Conservation (phyloP, 1,284 basidiomycete species). For the Cutaneotrichosporon spelunceum region DNA sequence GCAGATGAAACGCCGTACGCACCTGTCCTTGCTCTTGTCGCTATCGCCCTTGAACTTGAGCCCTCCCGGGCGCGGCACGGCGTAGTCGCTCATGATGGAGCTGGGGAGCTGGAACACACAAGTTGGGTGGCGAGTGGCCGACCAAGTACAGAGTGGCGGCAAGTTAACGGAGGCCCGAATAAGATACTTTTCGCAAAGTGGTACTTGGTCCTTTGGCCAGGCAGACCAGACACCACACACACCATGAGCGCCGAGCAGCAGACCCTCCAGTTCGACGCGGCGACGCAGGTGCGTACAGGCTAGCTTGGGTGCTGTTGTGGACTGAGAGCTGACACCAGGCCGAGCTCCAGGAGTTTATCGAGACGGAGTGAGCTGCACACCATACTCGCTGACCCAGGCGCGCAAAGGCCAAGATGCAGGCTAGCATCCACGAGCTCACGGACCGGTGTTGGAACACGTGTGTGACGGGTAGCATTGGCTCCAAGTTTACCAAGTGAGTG, state of each 20-base stretch:
- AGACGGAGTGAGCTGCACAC: conserved; percentile 73
- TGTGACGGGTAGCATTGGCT: conserved; percentile 76
- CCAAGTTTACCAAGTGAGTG: conserved; percentile 67
- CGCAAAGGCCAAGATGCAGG: conserved; percentile 74
- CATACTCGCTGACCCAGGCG: conserved; percentile 55
- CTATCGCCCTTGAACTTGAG: conserved; percentile 82
- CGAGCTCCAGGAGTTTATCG: conserved; percentile 79
- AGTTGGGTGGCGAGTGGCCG: conserved; percentile 1
- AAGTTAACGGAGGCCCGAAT: too few relatives aligned
- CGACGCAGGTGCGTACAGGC: conserved; percentile 60
- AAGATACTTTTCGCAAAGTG: conserved; percentile 3
- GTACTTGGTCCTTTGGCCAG: neutral
- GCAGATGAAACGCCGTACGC: too few relatives aligned
- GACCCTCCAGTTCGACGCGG: conserved; percentile 63
- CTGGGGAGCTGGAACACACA: neutral
- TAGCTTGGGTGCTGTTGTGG: too few relatives aligned
- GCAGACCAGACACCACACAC: neutral
- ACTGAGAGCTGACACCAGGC: conserved; percentile 59
- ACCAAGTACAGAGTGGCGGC: neutral
- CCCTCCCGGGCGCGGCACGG: conserved; percentile 72
- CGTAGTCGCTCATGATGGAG: conserved; percentile 62
- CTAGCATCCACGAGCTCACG: conserved; percentile 54
- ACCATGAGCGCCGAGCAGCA: conserved; percentile 12
- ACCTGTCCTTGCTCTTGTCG: conserved; percentile 83
- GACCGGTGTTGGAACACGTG: conserved; percentile 77